Conservation (phyloP, 306 rosid genomes). For the Inga leiocalycina region DNA sequence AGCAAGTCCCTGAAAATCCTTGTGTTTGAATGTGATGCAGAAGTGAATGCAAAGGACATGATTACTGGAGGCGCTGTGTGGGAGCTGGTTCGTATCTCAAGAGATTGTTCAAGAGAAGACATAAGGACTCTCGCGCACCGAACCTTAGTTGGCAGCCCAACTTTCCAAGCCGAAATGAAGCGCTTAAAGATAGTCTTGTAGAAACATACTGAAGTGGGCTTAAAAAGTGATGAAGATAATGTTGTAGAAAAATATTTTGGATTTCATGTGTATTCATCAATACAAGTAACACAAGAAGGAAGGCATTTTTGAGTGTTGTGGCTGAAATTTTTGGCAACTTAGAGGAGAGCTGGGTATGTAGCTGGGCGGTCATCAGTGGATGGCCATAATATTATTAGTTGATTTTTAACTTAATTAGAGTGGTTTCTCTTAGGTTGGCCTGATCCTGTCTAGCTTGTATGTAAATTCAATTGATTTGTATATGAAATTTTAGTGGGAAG, state of each 20-base stretch:
- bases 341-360: background rate
- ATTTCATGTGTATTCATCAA: constrained; percentile 24
- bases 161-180: constrained; percentile 87
- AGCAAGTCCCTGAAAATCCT: constrained; percentile 31
- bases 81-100: constrained; percentile 92
- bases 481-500: constrained; percentile 48
- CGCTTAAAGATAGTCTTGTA: constrained; percentile 53
- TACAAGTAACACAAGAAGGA: constrained; percentile 19
- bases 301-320: constrained; percentile 24
- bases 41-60: constrained; percentile 93
- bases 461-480: constrained; percentile 65
- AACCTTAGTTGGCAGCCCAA: constrained; percentile 73
- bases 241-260: background rate
- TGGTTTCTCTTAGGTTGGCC: constrained; percentile 23
- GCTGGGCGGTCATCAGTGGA: constrained; percentile 37
- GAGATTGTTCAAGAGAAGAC: constrained; percentile 93
- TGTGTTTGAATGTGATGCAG: constrained; percentile 52
- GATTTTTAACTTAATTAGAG: background rate
- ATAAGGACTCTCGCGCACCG: constrained; percentile 91
- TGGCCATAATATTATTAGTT: constrained; percentile 26
- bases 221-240: constrained; percentile 14
- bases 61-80: constrained; percentile 85
- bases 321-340: constrained; percentile 36
- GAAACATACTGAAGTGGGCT: constrained; percentile 18
- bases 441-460: constrained; percentile 39